phyloP scores from a whole-genome alignment of 805 yeast genomes.

The Monosporozyma yasuniensis region DNA sequence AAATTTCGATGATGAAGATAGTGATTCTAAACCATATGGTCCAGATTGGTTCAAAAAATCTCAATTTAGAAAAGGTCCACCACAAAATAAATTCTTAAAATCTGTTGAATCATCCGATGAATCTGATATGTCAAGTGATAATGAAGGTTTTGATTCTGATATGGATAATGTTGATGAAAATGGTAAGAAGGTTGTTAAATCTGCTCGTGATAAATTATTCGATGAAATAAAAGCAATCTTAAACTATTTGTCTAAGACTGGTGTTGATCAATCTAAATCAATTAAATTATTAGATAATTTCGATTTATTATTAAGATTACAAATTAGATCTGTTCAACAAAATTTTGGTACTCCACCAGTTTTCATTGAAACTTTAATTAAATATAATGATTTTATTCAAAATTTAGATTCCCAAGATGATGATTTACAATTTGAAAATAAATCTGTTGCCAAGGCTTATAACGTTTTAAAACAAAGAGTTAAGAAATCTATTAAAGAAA shows the following conservation, averaged over 20 bases:
- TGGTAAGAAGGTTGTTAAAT: conserved; percentile 77
- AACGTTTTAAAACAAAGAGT: conserved; percentile 84
- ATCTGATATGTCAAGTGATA: conserved; percentile 29
- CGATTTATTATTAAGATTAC: conserved; percentile 62
- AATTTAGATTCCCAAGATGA: conserved; percentile 42
- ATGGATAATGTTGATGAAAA: conserved; percentile 39
- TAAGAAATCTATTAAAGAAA: conserved; percentile 68
- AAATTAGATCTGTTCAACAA: conserved; percentile 67
- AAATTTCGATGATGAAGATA: conserved; percentile 16
- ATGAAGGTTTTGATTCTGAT: neutral
- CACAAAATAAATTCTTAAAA: conserved; percentile 29
- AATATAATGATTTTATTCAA: conserved; percentile 62
- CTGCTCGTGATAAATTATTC: conserved; percentile 84
- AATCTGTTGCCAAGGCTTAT: conserved; percentile 79
- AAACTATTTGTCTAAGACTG: conserved; percentile 17
- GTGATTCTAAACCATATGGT: conserved; percentile 35
- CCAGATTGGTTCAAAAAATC: conserved; percentile 38
- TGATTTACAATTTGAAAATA: conserved; percentile 48
- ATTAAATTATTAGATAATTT: conserved; percentile 62
- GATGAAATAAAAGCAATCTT: conserved; percentile 53
- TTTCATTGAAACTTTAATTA: conserved; percentile 59
- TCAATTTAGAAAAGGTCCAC: conserved; percentile 31
- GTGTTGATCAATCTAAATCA: conserved; percentile 58
- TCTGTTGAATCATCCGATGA: conserved; percentile 34
- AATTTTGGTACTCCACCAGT: conserved; percentile 59